Percentiles rank a stretch among this genome's conserved stretches.
Evolutionary conservation across 75 land plant genomes (phyloP).

Genomic region (Cunninghamia lanceolata): DNA sequence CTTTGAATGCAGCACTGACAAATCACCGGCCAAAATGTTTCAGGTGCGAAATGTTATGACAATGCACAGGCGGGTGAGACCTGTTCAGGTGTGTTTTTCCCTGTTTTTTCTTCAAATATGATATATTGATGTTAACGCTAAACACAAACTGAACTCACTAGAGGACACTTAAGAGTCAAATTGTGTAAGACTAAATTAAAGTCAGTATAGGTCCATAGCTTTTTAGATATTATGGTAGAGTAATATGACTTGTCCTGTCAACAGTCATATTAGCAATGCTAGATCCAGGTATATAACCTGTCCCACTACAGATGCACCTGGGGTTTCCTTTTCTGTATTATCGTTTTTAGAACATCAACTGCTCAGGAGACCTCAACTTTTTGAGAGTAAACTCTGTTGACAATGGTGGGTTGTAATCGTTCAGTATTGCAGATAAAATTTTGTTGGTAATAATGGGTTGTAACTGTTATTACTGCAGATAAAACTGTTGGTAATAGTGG

Average conservation of each 20-base stretch:
- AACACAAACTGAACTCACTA: not conserved
- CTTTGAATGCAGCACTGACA: not conserved
- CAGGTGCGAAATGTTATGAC: conserved; percentile 12
- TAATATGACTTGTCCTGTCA: not conserved
- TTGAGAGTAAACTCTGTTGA: not conserved
- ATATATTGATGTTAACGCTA: not conserved
- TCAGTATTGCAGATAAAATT: not conserved
- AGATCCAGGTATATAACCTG: not conserved
- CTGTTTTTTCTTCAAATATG: not conserved
- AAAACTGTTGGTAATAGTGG: not conserved
- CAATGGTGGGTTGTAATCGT: not conserved
- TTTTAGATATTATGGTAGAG: not conserved
- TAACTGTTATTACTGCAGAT: not conserved
- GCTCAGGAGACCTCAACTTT: not conserved
- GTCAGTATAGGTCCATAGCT: not conserved
- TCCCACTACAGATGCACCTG: not conserved
- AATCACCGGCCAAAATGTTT: not conserved
- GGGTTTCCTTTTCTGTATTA: not conserved
- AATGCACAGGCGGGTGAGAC: conserved; percentile 17
- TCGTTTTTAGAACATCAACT: not conserved
- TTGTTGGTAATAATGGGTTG: not conserved
- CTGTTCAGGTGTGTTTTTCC: conserved; percentile 10
- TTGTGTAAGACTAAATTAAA: not conserved
- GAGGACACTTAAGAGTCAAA: not conserved
- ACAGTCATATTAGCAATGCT: not conserved